A percentile compares a stretch with the other conserved stretches of the same genome.
These are phyloP conservation scores for Raddia distichophylla DNA, from an alignment of 176 grass and related monocot species.

Conservation along the genomic window DNA sequence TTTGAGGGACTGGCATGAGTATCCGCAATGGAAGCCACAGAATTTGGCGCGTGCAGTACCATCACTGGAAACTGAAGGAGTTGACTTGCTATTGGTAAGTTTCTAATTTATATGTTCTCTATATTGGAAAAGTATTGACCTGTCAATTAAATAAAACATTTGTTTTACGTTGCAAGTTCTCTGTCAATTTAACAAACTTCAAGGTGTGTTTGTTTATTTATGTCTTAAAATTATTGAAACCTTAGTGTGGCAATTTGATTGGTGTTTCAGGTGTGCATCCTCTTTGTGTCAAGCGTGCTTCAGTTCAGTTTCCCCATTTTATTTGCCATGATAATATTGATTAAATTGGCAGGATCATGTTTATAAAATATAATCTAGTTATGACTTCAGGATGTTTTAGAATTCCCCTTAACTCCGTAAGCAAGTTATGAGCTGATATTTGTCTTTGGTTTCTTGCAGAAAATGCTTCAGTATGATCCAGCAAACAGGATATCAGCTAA, in stretches of 20 bases:
- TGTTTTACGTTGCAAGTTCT: background rate
- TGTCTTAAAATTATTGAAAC: background rate
- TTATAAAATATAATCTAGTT: background rate
- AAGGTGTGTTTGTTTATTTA: background rate
- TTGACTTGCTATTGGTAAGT: slow-evolving; percentile 75
- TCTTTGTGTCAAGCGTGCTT: background rate
- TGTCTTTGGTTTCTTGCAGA: slow-evolving; percentile 47
- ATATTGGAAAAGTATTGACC: background rate
- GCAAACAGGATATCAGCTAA: slow-evolving; percentile 80
- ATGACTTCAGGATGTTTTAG: background rate
- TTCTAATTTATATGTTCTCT: background rate
- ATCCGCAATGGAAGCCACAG: slow-evolving; percentile 81
- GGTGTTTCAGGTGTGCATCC: background rate
- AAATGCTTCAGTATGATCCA: slow-evolving; percentile 79
- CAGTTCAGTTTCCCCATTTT: background rate
- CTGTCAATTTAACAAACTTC: background rate
- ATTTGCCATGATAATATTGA: background rate
- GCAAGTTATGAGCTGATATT: slow-evolving; percentile 7
- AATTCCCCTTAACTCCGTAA: background rate
- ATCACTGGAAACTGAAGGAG: slow-evolving; percentile 65
- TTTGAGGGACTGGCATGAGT: slow-evolving; percentile 90
- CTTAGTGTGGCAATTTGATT: background rate
- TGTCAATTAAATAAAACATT: background rate
- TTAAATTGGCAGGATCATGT: background rate
- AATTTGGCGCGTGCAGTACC: slow-evolving; percentile 63